phyloP scores from a whole-genome alignment of 257 asterid genomes.

The Buddleja alternifolia region DNA sequence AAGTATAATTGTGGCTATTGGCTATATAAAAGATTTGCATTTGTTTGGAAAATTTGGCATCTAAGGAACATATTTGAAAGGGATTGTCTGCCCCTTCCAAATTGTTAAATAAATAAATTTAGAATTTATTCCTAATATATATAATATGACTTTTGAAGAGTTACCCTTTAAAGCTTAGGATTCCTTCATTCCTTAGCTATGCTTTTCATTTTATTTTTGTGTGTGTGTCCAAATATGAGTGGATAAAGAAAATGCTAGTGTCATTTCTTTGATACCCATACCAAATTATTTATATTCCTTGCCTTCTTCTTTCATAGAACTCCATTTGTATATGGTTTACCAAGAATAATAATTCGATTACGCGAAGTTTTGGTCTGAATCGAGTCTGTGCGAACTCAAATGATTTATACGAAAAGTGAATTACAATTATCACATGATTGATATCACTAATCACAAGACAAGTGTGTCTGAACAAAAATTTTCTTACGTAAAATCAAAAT shows the following conservation, averaged over 20 bases:
- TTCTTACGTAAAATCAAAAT: no score
- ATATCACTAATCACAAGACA: no score
- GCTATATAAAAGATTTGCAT: conserved; percentile 12
- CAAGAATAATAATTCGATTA: neutral
- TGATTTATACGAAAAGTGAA: no score
- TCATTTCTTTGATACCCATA: neutral
- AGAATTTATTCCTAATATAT: conserved; percentile 50
- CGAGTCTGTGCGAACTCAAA: no score
- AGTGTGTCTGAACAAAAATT: no score
- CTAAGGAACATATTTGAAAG: conserved; percentile 8
- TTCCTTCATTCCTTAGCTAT: conserved; percentile 39
- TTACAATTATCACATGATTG: no score
- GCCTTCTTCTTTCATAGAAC: neutral
- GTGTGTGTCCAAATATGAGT: no score
- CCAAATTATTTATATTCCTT: conserved; percentile 19
- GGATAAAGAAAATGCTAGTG: conserved; percentile 12
- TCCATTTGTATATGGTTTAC: neutral
- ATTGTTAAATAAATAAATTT: conserved; percentile 22
- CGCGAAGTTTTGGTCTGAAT: no score
- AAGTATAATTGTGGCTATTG: conserved; percentile 19
- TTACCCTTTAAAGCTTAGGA: conserved; percentile 43
- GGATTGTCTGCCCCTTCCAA: conserved; percentile 25
- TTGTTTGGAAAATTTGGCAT: conserved; percentile 29
- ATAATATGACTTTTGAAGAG: conserved; percentile 28
- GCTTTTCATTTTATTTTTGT: conserved; percentile 25